These are phyloP conservation scores for Anthracocystis panici-leucophaei DNA, from an alignment of 1,284 basidiomycete species.

Conservation along the genomic window DNA sequence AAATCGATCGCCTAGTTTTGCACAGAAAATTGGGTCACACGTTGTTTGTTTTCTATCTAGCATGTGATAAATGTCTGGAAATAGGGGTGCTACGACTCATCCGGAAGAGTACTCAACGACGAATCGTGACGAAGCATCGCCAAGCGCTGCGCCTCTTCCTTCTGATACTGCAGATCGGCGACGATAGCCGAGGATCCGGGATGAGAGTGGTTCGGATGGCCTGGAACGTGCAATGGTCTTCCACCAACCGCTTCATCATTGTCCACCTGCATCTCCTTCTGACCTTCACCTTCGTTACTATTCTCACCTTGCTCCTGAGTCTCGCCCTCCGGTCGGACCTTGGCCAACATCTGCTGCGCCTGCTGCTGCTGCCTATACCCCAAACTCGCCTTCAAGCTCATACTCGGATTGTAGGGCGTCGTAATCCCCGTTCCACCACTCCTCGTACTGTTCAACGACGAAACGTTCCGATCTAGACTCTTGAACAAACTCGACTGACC, in stretches of 20 bases:
- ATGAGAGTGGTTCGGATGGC: constrained; percentile 51
- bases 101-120: constrained; percentile 22
- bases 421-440: constrained; percentile 37
- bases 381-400: constrained; percentile 37
- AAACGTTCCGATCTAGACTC: constrained; percentile 48
- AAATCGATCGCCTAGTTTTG: neutral
- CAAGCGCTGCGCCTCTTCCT: constrained; percentile 50
- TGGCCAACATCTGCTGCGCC: constrained; percentile 1
- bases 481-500: constrained; percentile 25
- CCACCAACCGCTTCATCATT: neutral
- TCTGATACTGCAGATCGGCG: constrained; percentile 59
- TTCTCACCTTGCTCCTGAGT: neutral
- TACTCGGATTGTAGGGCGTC: constrained; percentile 42
- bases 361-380: constrained; percentile 40
- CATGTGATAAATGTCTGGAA: too few relatives aligned
- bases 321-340: neutral
- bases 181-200: constrained; percentile 55
- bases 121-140: constrained; percentile 58
- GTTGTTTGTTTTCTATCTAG: too few relatives aligned
- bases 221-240: constrained; percentile 33
- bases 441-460: constrained; percentile 36
- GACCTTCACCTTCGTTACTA: neutral
- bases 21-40: too few relatives aligned
- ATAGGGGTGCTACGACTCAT: constrained; percentile 17
- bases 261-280: neutral